These are phyloP conservation scores for Neofusicoccum sp. DNA, from an alignment of 2,329 filamentous ascomycete species.

Conservation along the genomic window DNA sequence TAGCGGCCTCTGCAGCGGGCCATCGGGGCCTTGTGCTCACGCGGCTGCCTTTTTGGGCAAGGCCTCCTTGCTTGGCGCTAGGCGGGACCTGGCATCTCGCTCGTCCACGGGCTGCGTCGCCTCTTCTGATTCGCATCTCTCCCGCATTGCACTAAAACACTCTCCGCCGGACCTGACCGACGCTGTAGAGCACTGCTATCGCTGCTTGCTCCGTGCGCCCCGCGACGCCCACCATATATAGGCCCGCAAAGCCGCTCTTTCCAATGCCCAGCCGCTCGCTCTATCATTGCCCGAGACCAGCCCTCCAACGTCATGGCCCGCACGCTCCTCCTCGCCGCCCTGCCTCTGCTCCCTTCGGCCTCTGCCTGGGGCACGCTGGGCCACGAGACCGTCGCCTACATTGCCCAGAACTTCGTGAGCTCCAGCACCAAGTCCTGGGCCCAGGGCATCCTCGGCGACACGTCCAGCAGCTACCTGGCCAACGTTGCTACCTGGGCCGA, in stretches of 20 bases:
- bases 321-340: constrained; percentile 27
- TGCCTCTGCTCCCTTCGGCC: constrained; percentile 26
- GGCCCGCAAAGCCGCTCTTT: not conserved
- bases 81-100: constrained; percentile 14
- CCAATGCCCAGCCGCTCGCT: not conserved
- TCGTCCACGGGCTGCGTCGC: not conserved
- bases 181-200: constrained; percentile 1
- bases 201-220: constrained; percentile 1
- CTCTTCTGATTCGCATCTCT: constrained; percentile 2
- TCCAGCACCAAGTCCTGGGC: constrained; percentile 48
- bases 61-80: constrained; percentile 5
- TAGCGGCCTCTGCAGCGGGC: constrained; percentile 1
- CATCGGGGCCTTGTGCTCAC: not conserved
- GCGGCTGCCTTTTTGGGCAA: constrained; percentile 14
- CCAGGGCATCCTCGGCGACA: constrained; percentile 47
- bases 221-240: not conserved
- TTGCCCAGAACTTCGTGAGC: constrained; percentile 54
- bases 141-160: not conserved
- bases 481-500: constrained; percentile 59
- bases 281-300: not conserved
- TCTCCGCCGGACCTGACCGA: constrained; percentile 9
- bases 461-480: constrained; percentile 51
- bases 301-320: not conserved
- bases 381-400: constrained; percentile 58
- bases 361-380: constrained; percentile 57